Evolutionary conservation across 2,329 filamentous ascomycete genomes (phyloP).

Genomic region (Orbilia ellipsospora): DNA sequence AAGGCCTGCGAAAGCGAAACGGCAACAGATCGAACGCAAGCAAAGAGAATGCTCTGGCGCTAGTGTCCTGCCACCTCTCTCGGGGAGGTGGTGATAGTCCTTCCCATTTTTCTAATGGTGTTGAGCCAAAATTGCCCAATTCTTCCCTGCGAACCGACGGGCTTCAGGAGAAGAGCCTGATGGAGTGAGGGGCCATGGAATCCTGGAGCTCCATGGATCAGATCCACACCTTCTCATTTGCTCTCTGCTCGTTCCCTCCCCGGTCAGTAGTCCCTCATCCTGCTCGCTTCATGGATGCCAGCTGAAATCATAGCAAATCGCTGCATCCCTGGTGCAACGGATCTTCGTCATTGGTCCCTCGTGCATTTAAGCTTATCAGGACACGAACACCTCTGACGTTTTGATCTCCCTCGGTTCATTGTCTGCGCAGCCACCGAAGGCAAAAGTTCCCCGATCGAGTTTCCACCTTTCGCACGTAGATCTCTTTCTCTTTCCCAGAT

Average conservation of each 20-base stretch:
- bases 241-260: slow-evolving; percentile 16
- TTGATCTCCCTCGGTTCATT: slow-evolving; percentile 10
- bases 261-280: slow-evolving; percentile 5
- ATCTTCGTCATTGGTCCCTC: slow-evolving; percentile 47
- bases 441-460: slow-evolving; percentile 40
- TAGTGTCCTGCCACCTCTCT: slow-evolving; percentile 16
- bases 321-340: slow-evolving; percentile 36
- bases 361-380: slow-evolving; percentile 56
- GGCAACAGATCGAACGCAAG: slow-evolving; percentile 40
- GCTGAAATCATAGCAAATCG: slow-evolving; percentile 42
- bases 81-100: slow-evolving; percentile 51
- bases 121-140: slow-evolving; percentile 56
- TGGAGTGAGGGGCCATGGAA: slow-evolving; percentile 16
- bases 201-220: slow-evolving; percentile 37
- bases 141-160: slow-evolving; percentile 26
- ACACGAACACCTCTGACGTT: slow-evolving; percentile 46
- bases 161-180: not conserved
- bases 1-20: slow-evolving; percentile 36
- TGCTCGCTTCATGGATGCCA: slow-evolving; percentile 33
- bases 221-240: slow-evolving; percentile 43
- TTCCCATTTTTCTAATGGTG: slow-evolving; percentile 49
- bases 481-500: slow-evolving; percentile 12
- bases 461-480: slow-evolving; percentile 37
- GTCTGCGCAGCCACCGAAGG: slow-evolving; percentile 23
- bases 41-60: slow-evolving; percentile 5